Evolutionary conservation across 257 asterid genomes (phyloP), one percentile per base, ranked within the genome.

Genomic region (Lycium barbarum): DNA sequence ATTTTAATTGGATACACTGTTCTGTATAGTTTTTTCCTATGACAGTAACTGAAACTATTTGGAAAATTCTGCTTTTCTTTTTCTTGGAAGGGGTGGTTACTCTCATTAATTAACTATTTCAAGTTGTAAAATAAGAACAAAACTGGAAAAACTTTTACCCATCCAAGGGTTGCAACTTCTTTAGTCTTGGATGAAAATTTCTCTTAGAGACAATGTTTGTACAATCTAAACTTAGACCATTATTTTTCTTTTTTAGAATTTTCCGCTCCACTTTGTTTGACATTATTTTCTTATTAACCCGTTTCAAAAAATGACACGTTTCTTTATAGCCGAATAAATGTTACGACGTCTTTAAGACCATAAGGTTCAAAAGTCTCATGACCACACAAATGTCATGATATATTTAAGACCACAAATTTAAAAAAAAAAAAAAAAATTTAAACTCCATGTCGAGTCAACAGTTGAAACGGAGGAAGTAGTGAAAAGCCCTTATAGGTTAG

Each of bases 11-110:
- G 45, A 63, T 26, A 63, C 40, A 11, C 14, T 63, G 43, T 63
- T 63, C 12, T 63, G 71, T 1, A n/a, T 61, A 8, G 67, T 61
- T 61, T 18, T 59, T n/a, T 22, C 59, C 59, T 54, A 4, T 63
- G 15, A 10, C 38, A 63, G 38, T 63, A 63, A 65, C 79, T 40
- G 40, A 70, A 40, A 36, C 40, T 8, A 70, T 40, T 18, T 70
- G 55, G 79, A 71, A 18, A 71, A 43, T 18, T 43, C 55, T 71
- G 18, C 80, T 43, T 72, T 72, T 43, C 36, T 4, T 72, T 72
- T 72, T 72, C 57, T 43, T 72, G 54, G 45, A 9, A 57, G 35
- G 36, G 26, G 1, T 2, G 78, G 13, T 12, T 10, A 15, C 8
- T 57, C 2, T 71, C n/a, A 11, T 36, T 45, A 8, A 43, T 18